Evolutionary conservation across 768 basidiomycete species (phyloP), one percentile per base, ranked within the genome.

Genomic region (Termitomyces eurrhizus): DNA sequence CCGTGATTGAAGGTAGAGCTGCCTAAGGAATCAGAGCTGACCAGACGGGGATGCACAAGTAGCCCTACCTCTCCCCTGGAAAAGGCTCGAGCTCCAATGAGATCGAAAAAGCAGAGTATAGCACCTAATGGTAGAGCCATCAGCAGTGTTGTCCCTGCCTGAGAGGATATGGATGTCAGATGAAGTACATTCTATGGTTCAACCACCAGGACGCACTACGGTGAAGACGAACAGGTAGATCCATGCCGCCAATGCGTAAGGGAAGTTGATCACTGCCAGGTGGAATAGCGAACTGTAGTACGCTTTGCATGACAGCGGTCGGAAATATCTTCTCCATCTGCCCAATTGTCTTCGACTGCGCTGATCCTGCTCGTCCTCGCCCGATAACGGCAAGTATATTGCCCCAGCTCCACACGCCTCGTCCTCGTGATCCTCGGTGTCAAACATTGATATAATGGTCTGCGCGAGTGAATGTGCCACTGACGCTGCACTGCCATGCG

Each of bases 101-200:
- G 78, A 71, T 92, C 79, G 55, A 90, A 78, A 72, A 92, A 93
- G 70, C 89, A 92, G 18, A 92, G 74, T 11, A 92, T 74, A 2
- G 87, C 87, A 13, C 92, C 91, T 18, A 93, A 73, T 1, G 91
- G 91, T 4, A 93, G 79, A 0, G 88, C 87, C 67, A 93, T 79
- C n/a, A 93, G 80, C 14, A 91, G 79, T 0, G 87, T 90, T 29
- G 91, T 93, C 13, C 91, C 91, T 0, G 86, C 81, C 90, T 93
- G 64, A 3, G 46, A 54, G 44, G 49, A 53, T 26, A 33, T 58
- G 32, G 21, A 11, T 50, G 39, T 56, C 13, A 58, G 37, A 29
- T 18, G 44, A 9, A 21, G 26, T 5, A 50, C 37, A 29, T 42
- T 21, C 3, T 5, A 29, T 39, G 42, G n/a, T 18, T 50, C n/a